A percentile compares a stretch with the other conserved stretches of the same genome.
These are phyloP conservation scores for Aspergillus bridgeri DNA, from an alignment of 495 filamentous ascomycete species.

Conservation along the genomic window DNA sequence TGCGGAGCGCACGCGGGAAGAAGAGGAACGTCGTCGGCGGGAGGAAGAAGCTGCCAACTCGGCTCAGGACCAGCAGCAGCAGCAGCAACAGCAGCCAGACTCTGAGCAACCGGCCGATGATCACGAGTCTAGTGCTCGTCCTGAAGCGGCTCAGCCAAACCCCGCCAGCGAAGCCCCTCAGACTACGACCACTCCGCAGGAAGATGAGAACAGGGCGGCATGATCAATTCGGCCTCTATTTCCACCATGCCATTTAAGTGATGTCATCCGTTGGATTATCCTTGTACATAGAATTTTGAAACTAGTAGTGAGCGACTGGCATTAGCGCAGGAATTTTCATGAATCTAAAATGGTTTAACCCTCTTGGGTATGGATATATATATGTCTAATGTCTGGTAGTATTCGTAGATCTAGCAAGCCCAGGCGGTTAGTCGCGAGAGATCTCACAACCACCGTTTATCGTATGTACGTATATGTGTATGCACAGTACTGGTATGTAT, in stretches of 20 bases:
- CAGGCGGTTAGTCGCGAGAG: no score
- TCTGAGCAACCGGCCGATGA: not conserved
- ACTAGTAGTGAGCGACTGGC: not conserved
- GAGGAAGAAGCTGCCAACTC: conserved; percentile 9
- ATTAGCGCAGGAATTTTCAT: conserved; percentile 3
- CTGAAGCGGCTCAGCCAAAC: conserved; percentile 2
- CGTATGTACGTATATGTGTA: not conserved
- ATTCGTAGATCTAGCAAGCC: not conserved
- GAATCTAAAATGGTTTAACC: not conserved
- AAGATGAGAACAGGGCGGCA: conserved; percentile 3
- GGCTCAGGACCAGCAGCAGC: not conserved
- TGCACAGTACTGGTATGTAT: no score
- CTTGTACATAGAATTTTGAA: not conserved
- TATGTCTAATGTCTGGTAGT: not conserved
- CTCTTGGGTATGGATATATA: not conserved
- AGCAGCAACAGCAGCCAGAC: conserved; percentile 3
- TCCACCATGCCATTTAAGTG: not conserved
- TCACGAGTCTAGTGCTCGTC: not conserved
- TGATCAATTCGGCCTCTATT: not conserved
- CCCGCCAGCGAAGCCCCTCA: conserved; percentile 1
- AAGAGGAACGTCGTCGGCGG: conserved; percentile 25
- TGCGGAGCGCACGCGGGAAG: conserved; percentile 44
- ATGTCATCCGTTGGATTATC: not conserved
- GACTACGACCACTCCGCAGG: conserved; percentile 13
- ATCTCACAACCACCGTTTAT: not conserved